Evolutionary conservation across 2,329 filamentous ascomycete genomes (phyloP).

Genomic region (Hypoxylon sp.): DNA sequence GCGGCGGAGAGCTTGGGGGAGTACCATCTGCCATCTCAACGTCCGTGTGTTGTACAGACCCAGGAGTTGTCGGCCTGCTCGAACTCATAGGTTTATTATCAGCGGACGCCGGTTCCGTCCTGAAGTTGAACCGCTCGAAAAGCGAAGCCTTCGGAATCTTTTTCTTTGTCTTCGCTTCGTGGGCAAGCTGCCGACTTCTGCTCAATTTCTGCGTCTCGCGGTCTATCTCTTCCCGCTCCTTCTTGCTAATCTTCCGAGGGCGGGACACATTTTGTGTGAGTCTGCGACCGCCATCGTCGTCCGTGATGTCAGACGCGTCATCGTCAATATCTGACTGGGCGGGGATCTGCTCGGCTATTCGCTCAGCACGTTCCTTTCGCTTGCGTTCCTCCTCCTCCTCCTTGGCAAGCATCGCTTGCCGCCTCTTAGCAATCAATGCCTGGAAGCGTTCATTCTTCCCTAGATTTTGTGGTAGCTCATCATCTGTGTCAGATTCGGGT

Average conservation of each 20-base stretch:
- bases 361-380: constrained; percentile 59
- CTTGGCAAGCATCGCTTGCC: constrained; percentile 75
- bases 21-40: constrained; percentile 68
- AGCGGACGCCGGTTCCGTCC: constrained; percentile 56
- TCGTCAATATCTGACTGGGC: constrained; percentile 62
- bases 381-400: constrained; percentile 70
- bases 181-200: constrained; percentile 89
- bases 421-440: constrained; percentile 79
- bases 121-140: constrained; percentile 86
- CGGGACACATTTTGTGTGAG: constrained; percentile 76
- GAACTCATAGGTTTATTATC: constrained; percentile 63
- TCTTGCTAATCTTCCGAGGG: constrained; percentile 91
- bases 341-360: constrained; percentile 55
- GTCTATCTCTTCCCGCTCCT: constrained; percentile 93
- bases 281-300: constrained; percentile 72
- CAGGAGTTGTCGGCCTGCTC: constrained; percentile 64
- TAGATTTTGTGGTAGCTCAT: constrained; percentile 59
- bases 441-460: constrained; percentile 72
- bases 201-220: constrained; percentile 92
- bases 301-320: constrained; percentile 68
- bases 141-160: constrained; percentile 87
- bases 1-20: constrained; percentile 77
- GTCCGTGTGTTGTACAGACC: constrained; percentile 61
- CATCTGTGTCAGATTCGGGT: constrained; percentile 57
- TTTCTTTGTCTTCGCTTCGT: constrained; percentile 91